These are phyloP conservation scores for Tulasnella sp. DNA, from an alignment of 768 basidiomycete genomes.

Conservation along the genomic window DNA sequence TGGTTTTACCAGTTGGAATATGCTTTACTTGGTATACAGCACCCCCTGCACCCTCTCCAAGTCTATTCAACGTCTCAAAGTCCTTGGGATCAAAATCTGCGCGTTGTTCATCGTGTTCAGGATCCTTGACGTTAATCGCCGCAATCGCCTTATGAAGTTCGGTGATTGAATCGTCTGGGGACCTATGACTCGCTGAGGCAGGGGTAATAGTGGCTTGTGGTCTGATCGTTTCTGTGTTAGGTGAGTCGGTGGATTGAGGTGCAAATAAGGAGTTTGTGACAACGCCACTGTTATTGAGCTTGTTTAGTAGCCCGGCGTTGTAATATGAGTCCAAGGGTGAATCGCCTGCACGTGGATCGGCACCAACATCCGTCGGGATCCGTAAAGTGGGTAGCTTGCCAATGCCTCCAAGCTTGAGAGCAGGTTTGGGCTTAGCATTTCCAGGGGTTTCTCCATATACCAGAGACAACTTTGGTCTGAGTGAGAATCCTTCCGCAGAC, in stretches of 20 bases:
- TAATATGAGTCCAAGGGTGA: constrained; percentile 11
- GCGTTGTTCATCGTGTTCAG: constrained; percentile 5
- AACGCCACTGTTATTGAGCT: background rate
- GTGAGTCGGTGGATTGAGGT: constrained; percentile 7
- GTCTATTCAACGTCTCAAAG: constrained; percentile 59
- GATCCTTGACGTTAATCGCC: constrained; percentile 9
- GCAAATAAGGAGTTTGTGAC: background rate
- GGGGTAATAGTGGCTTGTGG: constrained; percentile 8
- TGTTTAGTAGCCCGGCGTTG: background rate
- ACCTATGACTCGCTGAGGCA: background rate
- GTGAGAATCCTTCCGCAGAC: background rate
- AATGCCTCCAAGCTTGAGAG: constrained; percentile 6
- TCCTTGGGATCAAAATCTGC: constrained; percentile 27
- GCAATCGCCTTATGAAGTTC: constrained; percentile 14
- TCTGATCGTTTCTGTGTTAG: constrained; percentile 3
- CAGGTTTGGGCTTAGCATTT: background rate
- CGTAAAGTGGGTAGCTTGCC: background rate
- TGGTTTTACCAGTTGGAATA: constrained; percentile 58
- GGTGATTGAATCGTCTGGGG: background rate
- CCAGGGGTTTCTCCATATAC: constrained; percentile 6
- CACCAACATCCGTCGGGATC: background rate
- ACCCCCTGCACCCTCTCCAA: constrained; percentile 94
- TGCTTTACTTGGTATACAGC: constrained; percentile 91
- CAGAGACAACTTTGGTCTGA: constrained; percentile 10
- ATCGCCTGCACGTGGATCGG: background rate